phyloP scores from a whole-genome alignment of 2,329 filamentous ascomycete genomes.

The Aspergillus sp. region DNA sequence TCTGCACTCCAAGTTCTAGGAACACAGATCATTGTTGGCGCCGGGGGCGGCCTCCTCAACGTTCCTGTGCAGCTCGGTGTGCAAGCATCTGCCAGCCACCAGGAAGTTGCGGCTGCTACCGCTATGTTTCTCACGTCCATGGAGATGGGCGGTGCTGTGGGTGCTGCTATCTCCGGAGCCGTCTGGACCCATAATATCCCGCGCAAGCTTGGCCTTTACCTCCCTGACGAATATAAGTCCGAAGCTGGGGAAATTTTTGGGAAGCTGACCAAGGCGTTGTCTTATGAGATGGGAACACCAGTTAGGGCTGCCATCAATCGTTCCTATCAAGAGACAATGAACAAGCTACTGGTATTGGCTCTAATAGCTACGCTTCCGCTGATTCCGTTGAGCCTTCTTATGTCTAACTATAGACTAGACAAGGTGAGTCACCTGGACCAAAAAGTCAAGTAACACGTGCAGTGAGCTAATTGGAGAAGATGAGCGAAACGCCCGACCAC shows the following conservation, averaged over 20 bases:
- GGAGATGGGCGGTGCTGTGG: slow-evolving; percentile 61
- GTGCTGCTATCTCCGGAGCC: slow-evolving; percentile 60
- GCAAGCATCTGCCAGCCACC: slow-evolving; percentile 61
- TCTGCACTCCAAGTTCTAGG: slow-evolving; percentile 57
- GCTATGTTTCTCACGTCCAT: slow-evolving; percentile 62
- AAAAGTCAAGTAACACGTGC: neutral
- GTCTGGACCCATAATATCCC: slow-evolving; percentile 65
- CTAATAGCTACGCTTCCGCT: slow-evolving; percentile 57
- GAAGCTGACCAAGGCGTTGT: slow-evolving; percentile 55
- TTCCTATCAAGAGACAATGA: slow-evolving; percentile 67
- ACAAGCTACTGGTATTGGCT: slow-evolving; percentile 56
- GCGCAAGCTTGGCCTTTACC: slow-evolving; percentile 48
- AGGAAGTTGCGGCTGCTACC: slow-evolving; percentile 62
- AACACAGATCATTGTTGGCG: slow-evolving; percentile 61
- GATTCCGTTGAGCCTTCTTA: slow-evolving; percentile 55
- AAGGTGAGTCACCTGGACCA: slow-evolving; percentile 32
- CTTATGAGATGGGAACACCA: slow-evolving; percentile 57
- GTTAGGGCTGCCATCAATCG: slow-evolving; percentile 61
- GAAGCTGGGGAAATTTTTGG: slow-evolving; percentile 52
- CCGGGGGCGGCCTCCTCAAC: slow-evolving; percentile 58
- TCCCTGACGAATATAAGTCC: slow-evolving; percentile 47
- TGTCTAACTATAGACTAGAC: slow-evolving; percentile 60
- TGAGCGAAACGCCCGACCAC: slow-evolving; percentile 24
- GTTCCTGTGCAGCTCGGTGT: slow-evolving; percentile 61
- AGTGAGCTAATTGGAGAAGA: slow-evolving; percentile 23